Evolutionary conservation across 257 asterid species (phyloP).

Genomic region (Solanum paucissectum): DNA sequence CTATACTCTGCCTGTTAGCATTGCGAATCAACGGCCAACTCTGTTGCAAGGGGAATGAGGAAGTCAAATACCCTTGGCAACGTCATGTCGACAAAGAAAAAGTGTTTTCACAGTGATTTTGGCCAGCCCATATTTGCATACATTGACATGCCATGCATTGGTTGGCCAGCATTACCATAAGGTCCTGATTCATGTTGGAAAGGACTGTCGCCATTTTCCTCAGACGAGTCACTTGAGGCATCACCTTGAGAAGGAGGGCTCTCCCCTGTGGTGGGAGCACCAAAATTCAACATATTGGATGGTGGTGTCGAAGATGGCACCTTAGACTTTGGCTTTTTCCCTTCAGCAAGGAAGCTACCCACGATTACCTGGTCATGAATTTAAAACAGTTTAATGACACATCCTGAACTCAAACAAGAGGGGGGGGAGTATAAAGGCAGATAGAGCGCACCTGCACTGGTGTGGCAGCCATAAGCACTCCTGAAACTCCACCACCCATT

Average conservation of each 20-base stretch:
- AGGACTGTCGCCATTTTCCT: slow-evolving; percentile 53
- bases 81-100: slow-evolving; percentile 19
- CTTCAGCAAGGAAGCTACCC: slow-evolving; percentile 89
- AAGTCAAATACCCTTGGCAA: background rate
- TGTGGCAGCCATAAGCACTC: slow-evolving; percentile 73
- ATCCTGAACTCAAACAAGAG: background rate
- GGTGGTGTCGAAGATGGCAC: slow-evolving; percentile 26
- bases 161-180: slow-evolving; percentile 33
- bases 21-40: background rate
- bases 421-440: background rate
- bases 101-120: slow-evolving; percentile 43
- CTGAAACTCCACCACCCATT: slow-evolving; percentile 88
- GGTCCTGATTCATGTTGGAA: slow-evolving; percentile 28
- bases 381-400: background rate
- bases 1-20: slow-evolving; percentile 16
- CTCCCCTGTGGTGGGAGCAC: slow-evolving; percentile 29
- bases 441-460: slow-evolving; percentile 50
- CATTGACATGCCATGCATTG: slow-evolving; percentile 38
- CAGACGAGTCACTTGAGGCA: slow-evolving; percentile 60
- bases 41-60: background rate
- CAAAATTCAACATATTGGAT: slow-evolving; percentile 49
- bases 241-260: slow-evolving; percentile 58
- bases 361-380: slow-evolving; percentile 48
- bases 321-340: slow-evolving; percentile 40
- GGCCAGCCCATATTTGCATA: slow-evolving; percentile 58